Percentiles rank a stretch among this genome's conserved stretches.
These are phyloP conservation scores for Atractiella rhizophila DNA, from an alignment of 768 basidiomycete species.

Conservation along the genomic window DNA sequence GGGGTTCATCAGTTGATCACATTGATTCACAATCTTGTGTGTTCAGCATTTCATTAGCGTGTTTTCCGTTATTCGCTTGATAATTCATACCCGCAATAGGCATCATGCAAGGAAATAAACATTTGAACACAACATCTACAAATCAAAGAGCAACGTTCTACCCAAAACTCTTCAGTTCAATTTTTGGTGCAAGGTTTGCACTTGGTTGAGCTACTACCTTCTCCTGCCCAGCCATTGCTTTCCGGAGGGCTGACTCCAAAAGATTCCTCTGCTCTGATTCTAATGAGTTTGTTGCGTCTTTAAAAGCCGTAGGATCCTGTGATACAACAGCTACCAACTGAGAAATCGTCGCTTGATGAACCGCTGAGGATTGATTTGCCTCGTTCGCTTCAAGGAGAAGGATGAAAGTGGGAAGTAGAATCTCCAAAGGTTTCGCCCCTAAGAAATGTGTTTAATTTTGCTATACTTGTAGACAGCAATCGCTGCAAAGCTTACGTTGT, in stretches of 20 bases:
- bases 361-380: background rate
- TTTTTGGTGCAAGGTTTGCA: background rate
- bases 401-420: slow-evolving; percentile 46
- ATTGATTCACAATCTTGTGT: no score
- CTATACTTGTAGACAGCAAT: background rate
- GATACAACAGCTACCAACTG: background rate
- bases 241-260: slow-evolving; percentile 53
- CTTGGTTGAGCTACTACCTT: background rate
- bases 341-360: background rate
- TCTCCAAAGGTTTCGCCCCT: slow-evolving; percentile 43
- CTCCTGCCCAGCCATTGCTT: slow-evolving; percentile 27
- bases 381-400: background rate
- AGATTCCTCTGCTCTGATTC: slow-evolving; percentile 33
- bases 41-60: no score
- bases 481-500: slow-evolving; percentile 30
- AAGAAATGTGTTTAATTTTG: slow-evolving; percentile 6
- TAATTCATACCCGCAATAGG: no score
- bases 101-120: no score
- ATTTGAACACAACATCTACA: no score
- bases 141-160: background rate
- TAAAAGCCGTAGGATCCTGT: slow-evolving; percentile 37
- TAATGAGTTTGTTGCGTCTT: slow-evolving; percentile 28
- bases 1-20: no score
- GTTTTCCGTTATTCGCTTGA: no score
- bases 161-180: slow-evolving; percentile 1